Base-by-base conservation (phyloP, 2,329 filamentous ascomycete genomes). In the Pseudogymnoascus sp. region DNA sequence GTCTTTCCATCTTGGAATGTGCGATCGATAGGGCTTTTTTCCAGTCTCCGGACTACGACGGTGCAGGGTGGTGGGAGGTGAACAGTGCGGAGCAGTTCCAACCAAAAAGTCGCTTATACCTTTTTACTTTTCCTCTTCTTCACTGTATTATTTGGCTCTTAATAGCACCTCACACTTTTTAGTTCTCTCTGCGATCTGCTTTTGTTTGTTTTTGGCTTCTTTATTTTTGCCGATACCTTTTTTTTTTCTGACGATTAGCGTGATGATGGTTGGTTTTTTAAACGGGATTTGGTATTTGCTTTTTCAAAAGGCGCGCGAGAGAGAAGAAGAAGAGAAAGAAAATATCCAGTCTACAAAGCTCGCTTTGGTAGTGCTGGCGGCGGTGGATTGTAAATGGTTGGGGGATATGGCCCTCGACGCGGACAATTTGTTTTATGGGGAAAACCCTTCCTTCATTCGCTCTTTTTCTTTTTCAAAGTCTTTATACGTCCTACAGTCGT, bases 211-310 rank as follows among this genome's bases (percentile, higher is more conserved):
- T 63, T 61, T 68, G 56, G 70, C 65, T 64, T 67, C 65, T 42
- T 64, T 63, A 50, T 65, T 60, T 65, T 64, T 68, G 63, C 61
- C 33, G 44, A 61, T 63, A 64, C 26, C 31, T 64, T 65, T 19
- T 19, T 19, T 19, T 19, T 19, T 72, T 71, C 68, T 65, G 59
- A 67, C 13, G n/a, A 67, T 73, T 74, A 74, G 72, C 72, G 72
- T 73, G 69, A 74, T 72, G 72, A 74, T 64, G 66, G 70, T 4
- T 65, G 59, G 38, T 37, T 62, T 42, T 42, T 42, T 35, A 42
- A 42, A 42, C 38, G 38, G 38, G 38, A 42, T 42, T 21, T 42
- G 38, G 38, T 10, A 19, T 42, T 21, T 19, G 16, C 16, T 42
- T 42, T 42, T 42, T 21, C 38, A 42, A 42, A 42, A 42, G 38